These are phyloP conservation scores for Pseudofabraea citricarpa DNA, from an alignment of 2,329 filamentous ascomycete genomes.

Conservation along the genomic window DNA sequence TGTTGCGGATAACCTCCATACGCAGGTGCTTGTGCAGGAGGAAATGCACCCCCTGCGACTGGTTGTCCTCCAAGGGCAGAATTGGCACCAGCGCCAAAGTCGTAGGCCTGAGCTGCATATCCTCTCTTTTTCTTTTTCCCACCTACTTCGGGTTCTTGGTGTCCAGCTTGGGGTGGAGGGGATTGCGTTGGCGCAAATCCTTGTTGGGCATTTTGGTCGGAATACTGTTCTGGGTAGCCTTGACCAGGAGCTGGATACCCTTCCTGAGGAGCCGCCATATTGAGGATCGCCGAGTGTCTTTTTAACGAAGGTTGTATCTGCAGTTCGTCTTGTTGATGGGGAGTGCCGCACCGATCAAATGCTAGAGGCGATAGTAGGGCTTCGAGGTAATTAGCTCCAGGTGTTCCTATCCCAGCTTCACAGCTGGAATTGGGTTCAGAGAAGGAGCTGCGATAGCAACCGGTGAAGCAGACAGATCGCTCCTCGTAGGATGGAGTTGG, in stretches of 20 bases:
- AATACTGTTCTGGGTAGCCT: conserved; percentile 40
- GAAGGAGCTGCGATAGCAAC: too few species aligned
- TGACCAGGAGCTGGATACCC: conserved; percentile 44
- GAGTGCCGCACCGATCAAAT: conserved; percentile 8
- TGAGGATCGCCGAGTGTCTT: conserved; percentile 6
- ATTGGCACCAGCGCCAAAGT: conserved; percentile 86
- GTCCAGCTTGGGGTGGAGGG: conserved; percentile 24
- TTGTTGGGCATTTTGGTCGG: conserved; percentile 33
- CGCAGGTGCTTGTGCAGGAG: conserved; percentile 31
- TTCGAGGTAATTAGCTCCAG: conserved; percentile 9
- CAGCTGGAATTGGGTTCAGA: too few species aligned
- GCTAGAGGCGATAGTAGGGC: conserved; percentile 7
- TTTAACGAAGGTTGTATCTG: not conserved
- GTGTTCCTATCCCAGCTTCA: conserved; percentile 6
- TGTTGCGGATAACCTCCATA: conserved; percentile 29
- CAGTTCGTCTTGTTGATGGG: too few species aligned
- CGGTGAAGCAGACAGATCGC: too few species aligned
- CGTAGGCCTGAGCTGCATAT: conserved; percentile 92
- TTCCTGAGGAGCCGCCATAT: conserved; percentile 46
- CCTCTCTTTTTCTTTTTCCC: conserved; percentile 85
- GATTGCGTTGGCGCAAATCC: conserved; percentile 19
- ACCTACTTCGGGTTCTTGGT: conserved; percentile 36
- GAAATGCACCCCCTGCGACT: conserved; percentile 45
- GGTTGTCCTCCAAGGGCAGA: conserved; percentile 63
- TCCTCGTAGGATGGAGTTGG: too few species aligned